Evolutionary conservation across 2,329 filamentous ascomycete species (phyloP).

Genomic region (Pseudocercospora vitis): DNA sequence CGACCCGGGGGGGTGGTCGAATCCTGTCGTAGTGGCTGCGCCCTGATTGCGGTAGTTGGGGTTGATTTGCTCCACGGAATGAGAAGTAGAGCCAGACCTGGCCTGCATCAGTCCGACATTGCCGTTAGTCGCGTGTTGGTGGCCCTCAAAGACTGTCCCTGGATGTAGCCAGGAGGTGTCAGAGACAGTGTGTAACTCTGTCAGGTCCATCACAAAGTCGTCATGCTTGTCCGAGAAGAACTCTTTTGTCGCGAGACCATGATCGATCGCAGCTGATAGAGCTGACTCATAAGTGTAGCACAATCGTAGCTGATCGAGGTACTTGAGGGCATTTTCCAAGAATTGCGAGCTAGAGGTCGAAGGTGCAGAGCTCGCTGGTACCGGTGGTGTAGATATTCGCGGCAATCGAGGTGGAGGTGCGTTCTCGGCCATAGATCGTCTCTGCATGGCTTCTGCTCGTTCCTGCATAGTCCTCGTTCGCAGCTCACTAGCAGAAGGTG

Average conservation of each 20-base stretch:
- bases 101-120: slow-evolving; percentile 24
- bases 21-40: slow-evolving; percentile 19
- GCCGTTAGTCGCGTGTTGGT: slow-evolving; percentile 56
- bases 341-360: slow-evolving; percentile 36
- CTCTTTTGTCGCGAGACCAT: slow-evolving; percentile 55
- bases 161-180: slow-evolving; percentile 63
- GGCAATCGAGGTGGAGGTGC: slow-evolving; percentile 32
- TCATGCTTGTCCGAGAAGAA: slow-evolving; percentile 53
- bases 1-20: slow-evolving; percentile 34
- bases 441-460: slow-evolving; percentile 37
- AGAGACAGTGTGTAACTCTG: slow-evolving; percentile 51
- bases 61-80: slow-evolving; percentile 36
- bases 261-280: slow-evolving; percentile 53
- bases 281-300: slow-evolving; percentile 57
- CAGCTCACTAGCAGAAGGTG: slow-evolving; percentile 27
- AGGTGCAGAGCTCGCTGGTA: slow-evolving; percentile 21
- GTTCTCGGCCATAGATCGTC: slow-evolving; percentile 39
- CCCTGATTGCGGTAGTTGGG: slow-evolving; percentile 29
- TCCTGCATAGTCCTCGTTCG: slow-evolving; percentile 29
- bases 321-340: slow-evolving; percentile 61
- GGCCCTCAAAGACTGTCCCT: slow-evolving; percentile 61
- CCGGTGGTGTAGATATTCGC: slow-evolving; percentile 32
- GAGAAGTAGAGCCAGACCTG: slow-evolving; percentile 21
- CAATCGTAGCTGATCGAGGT: slow-evolving; percentile 59
- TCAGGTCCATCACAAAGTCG: slow-evolving; percentile 60